These are phyloP conservation scores for Prunus padus DNA, from an alignment of 306 rosid genomes.

Conservation along the genomic window DNA sequence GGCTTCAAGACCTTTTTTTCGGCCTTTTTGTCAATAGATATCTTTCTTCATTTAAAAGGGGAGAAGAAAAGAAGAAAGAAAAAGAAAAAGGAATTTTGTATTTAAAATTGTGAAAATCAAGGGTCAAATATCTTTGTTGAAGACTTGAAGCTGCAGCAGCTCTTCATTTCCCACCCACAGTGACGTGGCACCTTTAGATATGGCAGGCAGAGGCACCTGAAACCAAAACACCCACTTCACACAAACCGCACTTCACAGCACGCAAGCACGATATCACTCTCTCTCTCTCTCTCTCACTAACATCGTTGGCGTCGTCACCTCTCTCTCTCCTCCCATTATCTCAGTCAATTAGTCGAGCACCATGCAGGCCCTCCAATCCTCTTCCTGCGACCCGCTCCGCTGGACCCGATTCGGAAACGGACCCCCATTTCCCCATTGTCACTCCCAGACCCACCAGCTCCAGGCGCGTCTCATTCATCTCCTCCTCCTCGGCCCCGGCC, in stretches of 20 bases:
- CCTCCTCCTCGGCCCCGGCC: constrained; percentile 46
- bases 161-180: not conserved
- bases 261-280: not conserved
- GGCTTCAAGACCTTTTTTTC: no score
- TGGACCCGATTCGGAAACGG: constrained; percentile 46
- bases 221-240: not conserved
- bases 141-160: not conserved
- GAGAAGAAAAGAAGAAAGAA: not conserved
- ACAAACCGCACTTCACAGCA: not conserved
- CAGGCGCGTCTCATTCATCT: constrained; percentile 35
- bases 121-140: not conserved
- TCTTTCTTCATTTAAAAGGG: no score
- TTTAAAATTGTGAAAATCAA: no score
- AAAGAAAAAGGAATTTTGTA: not conserved
- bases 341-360: constrained; percentile 10
- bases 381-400: constrained; percentile 56
- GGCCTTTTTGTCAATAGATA: no score
- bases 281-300: not conserved
- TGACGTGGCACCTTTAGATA: not conserved
- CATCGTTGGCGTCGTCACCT: constrained; percentile 36
- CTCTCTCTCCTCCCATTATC: not conserved
- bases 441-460: constrained; percentile 6
- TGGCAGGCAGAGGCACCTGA: not conserved
- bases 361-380: constrained; percentile 62
- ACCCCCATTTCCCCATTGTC: constrained; percentile 21